Conservation (phyloP, 192 early-diverging fungal genomes). For the Backusella luteola region DNA sequence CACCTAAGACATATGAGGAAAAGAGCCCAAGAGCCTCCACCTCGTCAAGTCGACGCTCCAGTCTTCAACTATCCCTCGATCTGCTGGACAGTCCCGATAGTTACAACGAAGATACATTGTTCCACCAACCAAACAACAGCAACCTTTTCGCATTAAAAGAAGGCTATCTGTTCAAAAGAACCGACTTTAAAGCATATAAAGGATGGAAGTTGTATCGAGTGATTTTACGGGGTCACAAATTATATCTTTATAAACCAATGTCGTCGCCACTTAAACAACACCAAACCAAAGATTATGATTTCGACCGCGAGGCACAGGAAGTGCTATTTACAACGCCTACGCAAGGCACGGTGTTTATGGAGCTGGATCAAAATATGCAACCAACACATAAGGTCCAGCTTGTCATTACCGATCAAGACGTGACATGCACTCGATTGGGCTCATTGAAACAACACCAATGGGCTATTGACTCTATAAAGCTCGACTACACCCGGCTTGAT, state of each 20-base stretch:
- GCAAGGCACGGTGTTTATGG: conserved; percentile 15
- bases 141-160: conserved; percentile 38
- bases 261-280: conserved; percentile 38
- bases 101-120: background rate
- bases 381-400: background rate
- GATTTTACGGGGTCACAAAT: conserved; percentile 65
- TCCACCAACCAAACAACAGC: background rate
- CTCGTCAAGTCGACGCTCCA: conserved; percentile 2
- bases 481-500: background rate
- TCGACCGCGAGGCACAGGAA: conserved; percentile 14
- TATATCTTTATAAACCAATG: conserved; percentile 72
- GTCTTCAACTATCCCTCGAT: background rate
- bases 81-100: background rate
- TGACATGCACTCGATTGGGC: background rate
- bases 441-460: background rate
- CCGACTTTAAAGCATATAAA: conserved; percentile 64
- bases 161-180: conserved; percentile 72
- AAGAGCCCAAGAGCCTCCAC: conserved; percentile 4
- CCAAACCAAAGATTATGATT: conserved; percentile 10
- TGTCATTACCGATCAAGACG: background rate
- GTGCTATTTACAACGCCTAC: conserved; percentile 11
- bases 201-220: conserved; percentile 82
- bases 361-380: conserved; percentile 10
- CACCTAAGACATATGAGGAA: background rate
- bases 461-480: background rate